Percentiles rank a stretch among this genome's conserved stretches.
These are phyloP conservation scores for Candida sonorensis DNA, from an alignment of 805 yeast species.

Conservation along the genomic window DNA sequence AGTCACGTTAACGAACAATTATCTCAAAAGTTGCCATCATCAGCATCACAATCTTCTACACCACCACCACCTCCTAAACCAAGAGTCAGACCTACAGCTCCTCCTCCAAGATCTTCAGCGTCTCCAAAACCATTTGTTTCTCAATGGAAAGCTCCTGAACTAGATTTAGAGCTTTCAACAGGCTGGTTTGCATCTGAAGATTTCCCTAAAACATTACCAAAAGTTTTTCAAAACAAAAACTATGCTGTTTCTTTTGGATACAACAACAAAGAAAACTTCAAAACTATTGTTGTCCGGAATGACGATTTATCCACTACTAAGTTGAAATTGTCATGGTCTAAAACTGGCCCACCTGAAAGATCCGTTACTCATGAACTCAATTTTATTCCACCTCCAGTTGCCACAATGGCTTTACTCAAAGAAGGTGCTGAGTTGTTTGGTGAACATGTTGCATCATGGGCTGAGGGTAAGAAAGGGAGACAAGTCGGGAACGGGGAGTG, in stretches of 20 bases:
- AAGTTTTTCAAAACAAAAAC: slow-evolving; percentile 30
- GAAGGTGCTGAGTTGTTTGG: slow-evolving; percentile 35
- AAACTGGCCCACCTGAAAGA: slow-evolving; percentile 16
- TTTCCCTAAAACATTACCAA: slow-evolving; percentile 28
- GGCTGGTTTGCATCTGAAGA: slow-evolving; percentile 40
- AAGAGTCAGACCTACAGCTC: slow-evolving; percentile 15
- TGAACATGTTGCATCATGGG: slow-evolving; percentile 50
- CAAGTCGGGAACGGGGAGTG: slow-evolving; percentile 53
- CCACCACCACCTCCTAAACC: neutral
- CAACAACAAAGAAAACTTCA: slow-evolving; percentile 21
- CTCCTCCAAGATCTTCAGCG: slow-evolving; percentile 16
- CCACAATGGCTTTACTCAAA: slow-evolving; percentile 29
- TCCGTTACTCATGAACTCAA: slow-evolving; percentile 24
- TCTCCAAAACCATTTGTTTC: slow-evolving; percentile 10
- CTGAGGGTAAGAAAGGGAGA: slow-evolving; percentile 39
- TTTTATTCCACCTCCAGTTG: slow-evolving; percentile 38
- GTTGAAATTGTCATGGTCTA: slow-evolving; percentile 35
- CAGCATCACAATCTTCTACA: neutral
- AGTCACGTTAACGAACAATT: no score
- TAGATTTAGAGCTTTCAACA: slow-evolving; percentile 36
- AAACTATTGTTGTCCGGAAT: slow-evolving; percentile 32
- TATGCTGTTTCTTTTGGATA: slow-evolving; percentile 26
- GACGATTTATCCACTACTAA: slow-evolving; percentile 35
- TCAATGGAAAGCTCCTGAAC: slow-evolving; percentile 26
- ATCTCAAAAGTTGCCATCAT: no score